Evolutionary conservation across 768 basidiomycete genomes (phyloP), one percentile per base, ranked within the genome.

Genomic region (Lyophyllum decastes): DNA sequence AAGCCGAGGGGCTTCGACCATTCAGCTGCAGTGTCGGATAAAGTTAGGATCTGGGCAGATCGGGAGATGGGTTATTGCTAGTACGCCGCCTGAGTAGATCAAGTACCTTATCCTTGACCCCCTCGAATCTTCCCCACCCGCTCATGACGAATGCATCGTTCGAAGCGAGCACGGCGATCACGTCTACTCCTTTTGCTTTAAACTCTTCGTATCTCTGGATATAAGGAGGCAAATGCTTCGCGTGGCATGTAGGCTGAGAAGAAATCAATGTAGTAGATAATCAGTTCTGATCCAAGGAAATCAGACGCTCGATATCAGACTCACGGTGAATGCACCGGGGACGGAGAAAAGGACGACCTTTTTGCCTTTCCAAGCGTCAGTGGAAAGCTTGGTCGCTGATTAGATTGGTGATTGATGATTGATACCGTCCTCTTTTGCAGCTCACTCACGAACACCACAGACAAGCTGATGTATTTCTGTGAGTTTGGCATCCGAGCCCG

Each of bases 91-190:
- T 4, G 34, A 34, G n/a, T 12, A 19, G 57, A 47, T 14, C 12
- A 33, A 9, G 49, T 30, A 83, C 92, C 75, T 87, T 86, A 71
- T 95, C 92, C 63, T 84, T 80, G 62, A 86, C 72, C 8, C 81
- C 81, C 59, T 82, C 78, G 27, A 82, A 75, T 24, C 84, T 77
- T 38, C 73, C 81, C 87, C 83, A 88, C 54, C 80, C 88, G 64
- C 82, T 83, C 73, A 83, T 83, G 56, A 90, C 89, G 70, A 88
- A 94, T 9, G 82, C 78, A 68, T 95, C 94, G 70, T 95, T 95
- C 58, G 90, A 87, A 24, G 87, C 81, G 64, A 89, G 68, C 57
- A 95, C 85, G 57, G 86, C 88, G 61, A 92, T 78, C 48, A 86
- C 77, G 61, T 87, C 83, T 61, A 92, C 79, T 22, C 91, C 93